Base-by-base conservation (phyloP, 768 basidiomycete species). In the Pleurotus citrinopileatus region DNA sequence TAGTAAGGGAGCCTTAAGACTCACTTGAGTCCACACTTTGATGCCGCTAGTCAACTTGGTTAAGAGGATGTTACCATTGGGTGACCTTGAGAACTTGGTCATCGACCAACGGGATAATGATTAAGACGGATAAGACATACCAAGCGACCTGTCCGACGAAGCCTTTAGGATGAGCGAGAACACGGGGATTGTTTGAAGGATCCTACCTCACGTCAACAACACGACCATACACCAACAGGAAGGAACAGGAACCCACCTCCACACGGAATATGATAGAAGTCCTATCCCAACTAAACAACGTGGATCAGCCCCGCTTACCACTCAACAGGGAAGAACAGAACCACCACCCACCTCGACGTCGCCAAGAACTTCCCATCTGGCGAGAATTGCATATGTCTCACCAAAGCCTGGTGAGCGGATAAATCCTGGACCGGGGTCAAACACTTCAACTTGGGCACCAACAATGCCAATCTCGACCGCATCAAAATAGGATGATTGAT, bases 61-160 rank as follows among this genome's bases (percentile, higher is more conserved):
- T 9, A 91, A 66, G 5, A 91, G 70, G 44, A 75, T 65, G 46
- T 75, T 74, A 13, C 88, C 86, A 28, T 73, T 77, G 0, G 87
- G 86, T 13, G 86, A 86, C 86, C 83, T 84, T n/a, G n/a, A 53
- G 17, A 36, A 9, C 26, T 34, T 4, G 36, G 26, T 20, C 42
- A 17, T 44, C 45, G 45, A 42, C 25, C 38, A 40, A 3, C 38
- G 12, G 10, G 44, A 26, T n/a, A 34, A 22, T n/a, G 10, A 51
- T 32, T 12, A 22, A 7, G 29, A n/a, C 51, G 15, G 13, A 12
- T 38, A 27, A 32, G 45, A 27, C 70, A 51, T 54, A 84, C 86
- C 88, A 91, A 26, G 86, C 87, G 27, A 89, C 87, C 67, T 89
- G 87, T 28, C 83, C 80, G 27, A 88, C 82, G 65, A 89, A 88